Percentiles rank a stretch among this genome's conserved stretches.
These are phyloP conservation scores for Ustilago sp. DNA, from an alignment of 1,284 basidiomycete genomes.

Conservation along the genomic window DNA sequence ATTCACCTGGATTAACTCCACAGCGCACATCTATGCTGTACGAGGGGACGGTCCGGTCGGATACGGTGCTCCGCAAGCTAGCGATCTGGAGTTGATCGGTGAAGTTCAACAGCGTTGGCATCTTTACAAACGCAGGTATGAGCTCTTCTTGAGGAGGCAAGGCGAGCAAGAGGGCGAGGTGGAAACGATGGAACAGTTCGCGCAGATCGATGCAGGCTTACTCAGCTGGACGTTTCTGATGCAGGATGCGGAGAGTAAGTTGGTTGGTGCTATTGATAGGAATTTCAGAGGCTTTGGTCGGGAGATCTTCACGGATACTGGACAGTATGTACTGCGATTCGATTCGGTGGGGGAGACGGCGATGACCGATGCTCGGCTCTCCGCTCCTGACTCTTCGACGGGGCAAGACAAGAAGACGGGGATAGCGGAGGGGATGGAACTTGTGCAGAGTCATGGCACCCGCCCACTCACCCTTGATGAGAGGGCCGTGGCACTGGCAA, in stretches of 20 bases:
- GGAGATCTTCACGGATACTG: slow-evolving; percentile 80
- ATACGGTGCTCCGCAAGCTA: slow-evolving; percentile 34
- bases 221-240: slow-evolving; percentile 84
- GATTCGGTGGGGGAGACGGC: slow-evolving; percentile 45
- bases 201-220: slow-evolving; percentile 80
- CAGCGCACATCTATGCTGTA: slow-evolving; percentile 78
- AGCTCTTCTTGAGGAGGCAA: slow-evolving; percentile 74
- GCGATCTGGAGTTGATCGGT: slow-evolving; percentile 73
- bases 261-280: slow-evolving; percentile 76
- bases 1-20: slow-evolving; percentile 87
- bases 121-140: slow-evolving; percentile 81
- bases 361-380: slow-evolving; percentile 31
- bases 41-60: slow-evolving; percentile 51
- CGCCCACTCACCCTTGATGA: slow-evolving; percentile 78
- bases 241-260: slow-evolving; percentile 74
- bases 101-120: slow-evolving; percentile 91
- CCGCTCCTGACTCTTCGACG: background rate
- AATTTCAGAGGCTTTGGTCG: slow-evolving; percentile 63
- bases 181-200: slow-evolving; percentile 76
- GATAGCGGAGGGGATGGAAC: slow-evolving; percentile 30
- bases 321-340: slow-evolving; percentile 59
- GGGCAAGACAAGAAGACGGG: slow-evolving; percentile 11
- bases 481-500: slow-evolving; percentile 76
- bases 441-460: slow-evolving; percentile 50
- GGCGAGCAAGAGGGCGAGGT: background rate